Evolutionary conservation across 2,329 filamentous ascomycete species (phyloP).

Genomic region (Talaromyces sp.): DNA sequence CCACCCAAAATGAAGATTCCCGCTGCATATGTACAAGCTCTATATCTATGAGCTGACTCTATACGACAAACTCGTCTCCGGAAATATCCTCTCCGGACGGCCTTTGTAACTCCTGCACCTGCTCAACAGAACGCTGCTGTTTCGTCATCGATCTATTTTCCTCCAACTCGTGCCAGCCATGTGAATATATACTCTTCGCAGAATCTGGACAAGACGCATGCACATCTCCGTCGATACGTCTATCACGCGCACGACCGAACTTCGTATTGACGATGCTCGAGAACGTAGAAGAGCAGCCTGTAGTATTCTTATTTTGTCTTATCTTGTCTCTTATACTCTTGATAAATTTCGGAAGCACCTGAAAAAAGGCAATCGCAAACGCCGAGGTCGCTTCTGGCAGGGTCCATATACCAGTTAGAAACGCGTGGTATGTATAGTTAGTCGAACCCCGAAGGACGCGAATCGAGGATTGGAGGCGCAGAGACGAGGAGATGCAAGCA

Average conservation of each 20-base stretch:
- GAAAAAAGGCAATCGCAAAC: conserved; percentile 1
- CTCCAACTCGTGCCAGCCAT: neutral
- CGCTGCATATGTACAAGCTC: neutral
- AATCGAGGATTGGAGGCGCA: neutral
- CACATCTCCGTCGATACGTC: neutral
- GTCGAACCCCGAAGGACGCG: neutral
- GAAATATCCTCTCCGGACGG: neutral
- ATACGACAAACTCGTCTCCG: neutral
- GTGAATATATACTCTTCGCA: neutral
- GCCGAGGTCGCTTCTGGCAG: neutral
- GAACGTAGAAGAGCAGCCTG: neutral
- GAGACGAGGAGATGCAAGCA: neutral
- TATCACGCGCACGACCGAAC: neutral
- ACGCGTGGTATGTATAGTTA: neutral
- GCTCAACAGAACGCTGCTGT: neutral
- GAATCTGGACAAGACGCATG: neutral
- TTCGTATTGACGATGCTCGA: neutral
- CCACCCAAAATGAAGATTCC: neutral
- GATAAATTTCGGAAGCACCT: neutral
- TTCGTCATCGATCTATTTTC: neutral
- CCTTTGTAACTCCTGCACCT: neutral
- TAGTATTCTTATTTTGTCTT: neutral
- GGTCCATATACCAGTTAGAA: neutral
- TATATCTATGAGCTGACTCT: neutral
- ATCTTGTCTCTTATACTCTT: neutral